Conservation (phyloP, 331 rosid species). For the Rosa hybrid region DNA sequence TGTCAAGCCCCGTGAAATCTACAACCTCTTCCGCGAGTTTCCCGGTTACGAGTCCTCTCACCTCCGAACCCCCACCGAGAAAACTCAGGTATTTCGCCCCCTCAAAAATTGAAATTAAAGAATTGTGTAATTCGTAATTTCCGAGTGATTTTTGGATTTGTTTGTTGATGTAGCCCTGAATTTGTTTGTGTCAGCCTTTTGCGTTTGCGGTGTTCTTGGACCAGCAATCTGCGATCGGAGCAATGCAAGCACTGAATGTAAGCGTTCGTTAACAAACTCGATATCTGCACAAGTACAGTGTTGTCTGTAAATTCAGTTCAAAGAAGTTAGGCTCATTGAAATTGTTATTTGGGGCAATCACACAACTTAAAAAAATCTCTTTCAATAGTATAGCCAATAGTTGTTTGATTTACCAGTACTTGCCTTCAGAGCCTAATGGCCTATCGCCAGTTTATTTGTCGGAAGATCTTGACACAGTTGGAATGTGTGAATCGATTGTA, state of each 20-base stretch:
- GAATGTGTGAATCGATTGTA: not conserved
- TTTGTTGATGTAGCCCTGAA: too few species aligned
- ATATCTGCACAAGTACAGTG: not conserved
- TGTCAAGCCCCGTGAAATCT: constrained; percentile 86
- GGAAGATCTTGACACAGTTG: not conserved
- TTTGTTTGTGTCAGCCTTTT: constrained; percentile 55
- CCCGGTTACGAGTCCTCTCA: constrained; percentile 95
- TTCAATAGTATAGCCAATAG: not conserved
- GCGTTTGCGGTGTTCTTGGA: constrained; percentile 88
- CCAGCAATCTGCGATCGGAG: constrained; percentile 80
- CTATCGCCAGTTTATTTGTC: not conserved
- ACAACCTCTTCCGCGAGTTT: constrained; percentile 82
- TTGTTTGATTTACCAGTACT: not conserved
- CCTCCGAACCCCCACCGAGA: constrained; percentile 70
- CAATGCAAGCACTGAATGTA: constrained; percentile 87
- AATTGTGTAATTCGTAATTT: too few species aligned
- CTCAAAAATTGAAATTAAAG: not conserved
- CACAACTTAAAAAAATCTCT: not conserved
- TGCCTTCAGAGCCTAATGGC: not conserved
- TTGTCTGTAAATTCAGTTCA: too few species aligned
- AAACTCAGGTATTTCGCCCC: constrained; percentile 57
- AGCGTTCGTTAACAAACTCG: constrained; percentile 18
- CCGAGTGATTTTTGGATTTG: too few species aligned
- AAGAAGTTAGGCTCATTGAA: not conserved
- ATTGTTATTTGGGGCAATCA: not conserved